Percentiles rank a stretch among this genome's conserved stretches.
phyloP scores from a whole-genome alignment of 2,329 filamentous ascomycete genomes.

The Zalaria sp. region DNA sequence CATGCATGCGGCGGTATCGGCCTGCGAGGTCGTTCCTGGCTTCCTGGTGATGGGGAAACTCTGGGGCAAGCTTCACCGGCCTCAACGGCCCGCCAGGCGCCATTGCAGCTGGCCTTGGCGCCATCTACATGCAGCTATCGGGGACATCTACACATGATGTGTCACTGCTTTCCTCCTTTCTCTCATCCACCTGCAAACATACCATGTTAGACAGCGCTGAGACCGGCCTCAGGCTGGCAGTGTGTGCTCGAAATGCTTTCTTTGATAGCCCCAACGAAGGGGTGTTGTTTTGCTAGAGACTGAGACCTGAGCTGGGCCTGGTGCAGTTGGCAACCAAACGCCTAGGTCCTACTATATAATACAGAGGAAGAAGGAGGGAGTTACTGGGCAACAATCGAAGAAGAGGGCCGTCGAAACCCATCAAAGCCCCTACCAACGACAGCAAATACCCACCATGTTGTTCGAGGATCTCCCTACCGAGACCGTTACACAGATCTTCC shows the following conservation, averaged over 20 bases:
- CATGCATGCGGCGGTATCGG: too few relatives aligned
- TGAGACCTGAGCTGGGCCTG: neutral
- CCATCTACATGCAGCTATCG: too few relatives aligned
- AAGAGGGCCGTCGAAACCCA: neutral
- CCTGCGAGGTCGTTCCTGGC: too few relatives aligned
- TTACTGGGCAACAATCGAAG: neutral
- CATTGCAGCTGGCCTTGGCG: too few relatives aligned
- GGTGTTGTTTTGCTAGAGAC: slow-evolving; percentile 31
- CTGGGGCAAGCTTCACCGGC: too few relatives aligned
- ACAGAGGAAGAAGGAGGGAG: neutral
- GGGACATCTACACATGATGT: neutral
- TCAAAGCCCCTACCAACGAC: slow-evolving; percentile 1
- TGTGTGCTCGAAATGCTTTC: neutral
- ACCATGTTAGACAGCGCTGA: neutral
- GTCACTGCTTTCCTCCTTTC: neutral
- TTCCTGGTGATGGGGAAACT: too few relatives aligned
- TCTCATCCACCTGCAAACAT: slow-evolving; percentile 1
- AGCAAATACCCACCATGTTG: slow-evolving; percentile 28
- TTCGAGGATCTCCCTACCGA: slow-evolving; percentile 44
- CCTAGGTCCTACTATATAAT: neutral
- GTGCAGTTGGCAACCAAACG: neutral
- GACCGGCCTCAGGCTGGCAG: neutral
- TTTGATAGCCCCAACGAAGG: slow-evolving; percentile 40
- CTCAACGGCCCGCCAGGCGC: too few relatives aligned
- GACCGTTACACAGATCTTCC: slow-evolving; percentile 42